Evolutionary conservation across 176 grass and related monocot genomes (phyloP).

Genomic region (Oryza officinalis): DNA sequence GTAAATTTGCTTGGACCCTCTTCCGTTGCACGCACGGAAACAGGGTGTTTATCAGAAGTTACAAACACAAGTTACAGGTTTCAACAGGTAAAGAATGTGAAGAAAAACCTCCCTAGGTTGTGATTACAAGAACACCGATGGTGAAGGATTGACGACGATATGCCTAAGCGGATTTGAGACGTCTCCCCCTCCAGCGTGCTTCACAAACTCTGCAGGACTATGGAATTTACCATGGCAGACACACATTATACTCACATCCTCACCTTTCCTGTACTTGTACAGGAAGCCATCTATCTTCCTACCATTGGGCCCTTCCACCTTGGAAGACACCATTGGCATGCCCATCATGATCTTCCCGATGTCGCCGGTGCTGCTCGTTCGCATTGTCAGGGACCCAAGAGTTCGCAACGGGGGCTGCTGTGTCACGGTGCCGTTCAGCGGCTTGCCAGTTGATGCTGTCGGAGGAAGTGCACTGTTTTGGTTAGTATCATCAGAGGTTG

Average conservation of each 20-base stretch:
- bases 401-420: constrained; percentile 39
- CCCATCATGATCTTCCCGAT: constrained; percentile 70
- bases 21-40: constrained; percentile 1
- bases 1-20: not conserved
- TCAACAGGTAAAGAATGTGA: not conserved
- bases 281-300: constrained; percentile 80
- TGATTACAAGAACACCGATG: constrained; percentile 37
- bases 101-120: constrained; percentile 9
- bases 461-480: constrained; percentile 22
- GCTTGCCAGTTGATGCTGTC: not conserved
- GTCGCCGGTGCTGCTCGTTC: constrained; percentile 34
- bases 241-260: constrained; percentile 84
- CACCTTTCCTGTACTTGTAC: constrained; percentile 72
- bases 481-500: constrained; percentile 35
- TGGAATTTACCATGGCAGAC: constrained; percentile 91
- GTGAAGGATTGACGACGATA: constrained; percentile 62
- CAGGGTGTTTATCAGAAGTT: constrained; percentile 36
- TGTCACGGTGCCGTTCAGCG: not conserved
- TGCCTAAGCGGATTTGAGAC: constrained; percentile 74
- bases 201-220: constrained; percentile 90
- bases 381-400: constrained; percentile 44
- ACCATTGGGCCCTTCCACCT: constrained; percentile 57
- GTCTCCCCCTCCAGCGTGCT: constrained; percentile 71
- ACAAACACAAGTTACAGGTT: constrained; percentile 12
- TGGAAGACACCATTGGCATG: constrained; percentile 87